A percentile compares a stretch with the other conserved stretches of the same genome.
These are phyloP conservation scores for Globisporangium abappressorium DNA, from an alignment of 352 stramenopile genomes.

Conservation along the genomic window DNA sequence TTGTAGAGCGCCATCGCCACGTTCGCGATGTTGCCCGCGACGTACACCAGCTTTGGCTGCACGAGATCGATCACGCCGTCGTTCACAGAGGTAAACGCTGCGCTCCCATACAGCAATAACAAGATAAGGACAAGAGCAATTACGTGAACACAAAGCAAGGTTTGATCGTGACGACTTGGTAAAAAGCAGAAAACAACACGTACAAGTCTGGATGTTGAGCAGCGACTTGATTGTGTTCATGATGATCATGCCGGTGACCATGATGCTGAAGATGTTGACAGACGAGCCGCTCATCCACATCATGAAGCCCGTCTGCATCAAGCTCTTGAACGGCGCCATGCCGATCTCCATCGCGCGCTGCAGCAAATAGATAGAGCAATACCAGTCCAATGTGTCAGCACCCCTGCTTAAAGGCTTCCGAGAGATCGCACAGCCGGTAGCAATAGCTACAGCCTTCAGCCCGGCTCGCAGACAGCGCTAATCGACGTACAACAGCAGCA, in stretches of 20 bases:
- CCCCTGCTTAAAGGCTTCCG: not conserved
- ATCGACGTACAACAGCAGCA: not conserved
- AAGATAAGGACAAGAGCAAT: not conserved
- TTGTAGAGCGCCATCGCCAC: conserved; percentile 91
- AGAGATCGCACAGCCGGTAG: too few species aligned
- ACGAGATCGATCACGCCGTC: conserved; percentile 78
- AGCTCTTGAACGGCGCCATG: conserved; percentile 87
- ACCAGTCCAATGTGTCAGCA: not conserved
- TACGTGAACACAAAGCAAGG: not conserved
- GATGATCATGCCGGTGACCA: conserved; percentile 92
- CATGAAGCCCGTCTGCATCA: conserved; percentile 94
- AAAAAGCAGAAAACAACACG: conserved; percentile 1
- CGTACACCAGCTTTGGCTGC: conserved; percentile 88
- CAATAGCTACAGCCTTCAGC: too few species aligned
- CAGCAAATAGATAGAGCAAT: conserved; percentile 5
- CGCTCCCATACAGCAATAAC: conserved; percentile 3
- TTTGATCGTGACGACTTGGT: not conserved
- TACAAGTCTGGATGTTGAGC: conserved; percentile 74
- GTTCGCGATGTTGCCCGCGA: conserved; percentile 84
- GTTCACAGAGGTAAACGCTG: conserved; percentile 74
- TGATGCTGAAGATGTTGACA: conserved; percentile 95
- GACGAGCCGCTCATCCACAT: conserved; percentile 95
- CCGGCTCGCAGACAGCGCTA: not conserved
- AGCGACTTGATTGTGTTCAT: conserved; percentile 91
- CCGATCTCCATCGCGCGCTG: conserved; percentile 91